Base-by-base conservation (phyloP, 1,284 basidiomycete genomes). In the Leccinum fallax region DNA sequence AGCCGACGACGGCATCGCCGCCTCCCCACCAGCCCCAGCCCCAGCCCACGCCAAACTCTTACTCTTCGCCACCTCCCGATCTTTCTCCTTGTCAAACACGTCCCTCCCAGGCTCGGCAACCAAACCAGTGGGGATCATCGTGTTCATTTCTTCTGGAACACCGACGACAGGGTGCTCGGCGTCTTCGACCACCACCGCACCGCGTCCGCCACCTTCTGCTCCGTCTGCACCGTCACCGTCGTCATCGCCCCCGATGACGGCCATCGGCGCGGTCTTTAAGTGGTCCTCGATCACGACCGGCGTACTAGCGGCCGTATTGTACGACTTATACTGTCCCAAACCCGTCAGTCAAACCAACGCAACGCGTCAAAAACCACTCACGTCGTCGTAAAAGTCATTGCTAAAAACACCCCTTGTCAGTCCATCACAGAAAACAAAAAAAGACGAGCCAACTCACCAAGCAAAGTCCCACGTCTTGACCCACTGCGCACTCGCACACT, bases 391-490 rank as follows among this genome's bases (percentile, higher is more conserved):
- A 79, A 89, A 91, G 30, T 89, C 88, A 52, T 84, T 79, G 73
- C 89, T 89, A 1, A 15, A 16, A 28, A 15, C 16, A 26, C 21
- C 10, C 49, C n/a, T 13, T 24, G 46, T 49, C 46, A 49, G 16
- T 19, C 13, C 10, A 40, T 40, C n/a, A 40, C n/a, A 32, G 8
- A 24, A 19, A 26, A 4, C 4, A 4, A 13, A 30, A 40, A 13
- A 28, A 40, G 11, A 43, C 13, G 34, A 38, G 21, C 4, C 10
- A 30, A 73, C 89, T 62, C 71, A 92, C 88, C 96, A 98, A 60
- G 88, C 86, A 74, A 99, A 98, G 76, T 99, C 97, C 97, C 97
- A 99, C 2, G 87, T 90, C 79, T 89, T 93, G 59, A 95, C 70
- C 93, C 94, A 95, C 71, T 89, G 88, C 5, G 95, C 89, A 53